Percentiles rank a stretch among this genome's conserved stretches.
Conservation (phyloP, 371 early-diverging fungal species). For the Rhizopus sp. region DNA sequence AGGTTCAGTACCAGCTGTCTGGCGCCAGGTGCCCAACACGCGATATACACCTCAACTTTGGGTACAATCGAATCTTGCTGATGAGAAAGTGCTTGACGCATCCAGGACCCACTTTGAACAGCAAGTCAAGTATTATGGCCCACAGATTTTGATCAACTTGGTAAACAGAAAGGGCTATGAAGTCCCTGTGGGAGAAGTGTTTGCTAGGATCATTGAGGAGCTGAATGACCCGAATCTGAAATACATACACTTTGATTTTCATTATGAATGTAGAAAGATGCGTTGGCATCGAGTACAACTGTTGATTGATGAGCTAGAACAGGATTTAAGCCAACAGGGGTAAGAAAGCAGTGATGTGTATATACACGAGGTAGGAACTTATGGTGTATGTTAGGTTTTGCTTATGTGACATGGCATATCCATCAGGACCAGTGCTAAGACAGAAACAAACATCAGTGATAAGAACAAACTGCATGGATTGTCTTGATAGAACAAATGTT, state of each 20-base stretch:
- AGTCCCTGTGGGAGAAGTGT: slow-evolving; percentile 73
- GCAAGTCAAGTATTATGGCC: slow-evolving; percentile 70
- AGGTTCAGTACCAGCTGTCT: slow-evolving; percentile 96
- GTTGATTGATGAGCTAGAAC: slow-evolving; percentile 70
- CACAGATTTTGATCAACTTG: slow-evolving; percentile 84
- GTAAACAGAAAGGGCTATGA: slow-evolving; percentile 92
- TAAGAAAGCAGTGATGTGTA: slow-evolving; percentile 31
- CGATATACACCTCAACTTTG: slow-evolving; percentile 88
- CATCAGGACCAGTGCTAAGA: slow-evolving; percentile 19
- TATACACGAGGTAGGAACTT: neutral
- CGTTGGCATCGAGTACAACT: slow-evolving; percentile 78
- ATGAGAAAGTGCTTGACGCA: slow-evolving; percentile 51
- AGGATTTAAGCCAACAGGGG: slow-evolving; percentile 67
- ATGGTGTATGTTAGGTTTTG: slow-evolving; percentile 18
- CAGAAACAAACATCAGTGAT: slow-evolving; percentile 79
- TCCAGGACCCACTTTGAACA: slow-evolving; percentile 72
- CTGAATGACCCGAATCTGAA: slow-evolving; percentile 57
- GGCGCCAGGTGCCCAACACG: slow-evolving; percentile 91
- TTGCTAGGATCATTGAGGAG: slow-evolving; percentile 46
- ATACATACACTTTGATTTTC: slow-evolving; percentile 95
- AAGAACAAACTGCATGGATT: slow-evolving; percentile 99
- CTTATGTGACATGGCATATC: slow-evolving; percentile 18
- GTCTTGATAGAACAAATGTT: slow-evolving; percentile 99
- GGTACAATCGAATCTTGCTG: slow-evolving; percentile 48
- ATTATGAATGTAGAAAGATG: slow-evolving; percentile 92